Evolutionary conservation across 495 filamentous ascomycete genomes (phyloP), one percentile per base, ranked within the genome.

Genomic region (Neurospora intermedia): DNA sequence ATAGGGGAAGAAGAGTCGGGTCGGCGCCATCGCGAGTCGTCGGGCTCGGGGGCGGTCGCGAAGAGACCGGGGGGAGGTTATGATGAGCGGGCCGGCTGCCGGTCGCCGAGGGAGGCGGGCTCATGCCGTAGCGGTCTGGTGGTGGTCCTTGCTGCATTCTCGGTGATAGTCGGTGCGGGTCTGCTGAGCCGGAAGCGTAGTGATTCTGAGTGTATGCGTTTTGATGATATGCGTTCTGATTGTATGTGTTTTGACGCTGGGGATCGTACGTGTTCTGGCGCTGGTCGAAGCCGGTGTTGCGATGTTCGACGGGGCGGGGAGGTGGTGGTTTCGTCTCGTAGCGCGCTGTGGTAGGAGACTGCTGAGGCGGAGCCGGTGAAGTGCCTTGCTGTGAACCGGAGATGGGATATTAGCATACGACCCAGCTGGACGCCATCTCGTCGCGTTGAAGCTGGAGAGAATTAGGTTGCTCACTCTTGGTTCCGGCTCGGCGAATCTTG

Each of bases 401-500:
- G 48, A 27, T 59, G 48, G 48, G 71, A 54, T 15, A 39, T 15
- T 43, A 75, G 74, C 62, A 69, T 31, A 7, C 13, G 35, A 43
- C 20, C 75, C 66, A 74, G 74, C 78, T 46, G 43, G 54, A 70
- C 69, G 59, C 38, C 70, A 69, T 43, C 77, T 66, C 54, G 54
- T 66, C 54, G 54, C 54, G 54, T 7, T 66, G 15, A 35, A 35
- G 54, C 39, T 45, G 15, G 41, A 11, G 15, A 69, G 39, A 31
- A 35, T 69, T 70, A 39, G 46, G 69, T 74, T 42, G 69, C 83
- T 76, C 86, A 96, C 94, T 87, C 92, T 66, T 10, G 54, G 91
- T 78, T 99, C 96, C 54, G 96, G 96, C 80, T 99, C 96, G 76
- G 94, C 94, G 80, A 97, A 96, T 76, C 94, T 97, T 80, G 76